A percentile compares a stretch with the other conserved stretches of the same genome.
Evolutionary conservation across 2,329 filamentous ascomycete genomes (phyloP).

Genomic region (Penicillium sp.): DNA sequence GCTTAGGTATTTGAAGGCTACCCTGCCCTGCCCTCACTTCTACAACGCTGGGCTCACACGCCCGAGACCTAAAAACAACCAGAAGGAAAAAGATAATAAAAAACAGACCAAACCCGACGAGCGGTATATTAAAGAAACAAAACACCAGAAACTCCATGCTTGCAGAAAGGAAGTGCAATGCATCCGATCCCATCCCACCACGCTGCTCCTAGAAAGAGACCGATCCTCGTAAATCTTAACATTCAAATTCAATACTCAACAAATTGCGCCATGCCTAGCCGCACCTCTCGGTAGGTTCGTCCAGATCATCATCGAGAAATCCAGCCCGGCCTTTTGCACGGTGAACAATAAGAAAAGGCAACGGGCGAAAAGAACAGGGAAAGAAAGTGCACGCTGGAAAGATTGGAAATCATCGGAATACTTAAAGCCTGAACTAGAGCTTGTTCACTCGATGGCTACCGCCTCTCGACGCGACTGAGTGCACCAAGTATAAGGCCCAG

Average conservation of each 20-base stretch:
- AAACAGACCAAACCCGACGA: conserved; percentile 9
- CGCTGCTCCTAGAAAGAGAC: background rate
- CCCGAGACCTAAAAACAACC: background rate
- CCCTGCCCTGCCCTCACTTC: background rate
- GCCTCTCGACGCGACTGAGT: conserved; percentile 43
- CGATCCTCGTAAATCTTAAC: background rate
- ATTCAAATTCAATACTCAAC: conserved; percentile 1
- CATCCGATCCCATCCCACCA: conserved; percentile 8
- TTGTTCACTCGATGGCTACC: conserved; percentile 20
- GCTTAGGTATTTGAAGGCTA: background rate
- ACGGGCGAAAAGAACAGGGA: background rate
- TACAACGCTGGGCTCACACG: background rate
- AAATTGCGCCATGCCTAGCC: conserved; percentile 2
- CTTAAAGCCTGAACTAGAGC: conserved; percentile 2
- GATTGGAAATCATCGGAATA: background rate
- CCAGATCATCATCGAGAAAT: conserved; percentile 17
- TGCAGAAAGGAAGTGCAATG: conserved; percentile 18
- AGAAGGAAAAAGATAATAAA: background rate
- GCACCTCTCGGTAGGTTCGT: conserved; percentile 1
- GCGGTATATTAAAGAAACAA: conserved; percentile 20
- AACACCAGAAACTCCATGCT: conserved; percentile 24
- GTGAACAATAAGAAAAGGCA: background rate
- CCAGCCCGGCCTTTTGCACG: background rate
- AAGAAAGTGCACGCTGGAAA: background rate
- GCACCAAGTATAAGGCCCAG: conserved; percentile 42